Evolutionary conservation across 345 rosid genomes (phyloP), one percentile per base, ranked within the genome.

Genomic region (Adansonia digitata): DNA sequence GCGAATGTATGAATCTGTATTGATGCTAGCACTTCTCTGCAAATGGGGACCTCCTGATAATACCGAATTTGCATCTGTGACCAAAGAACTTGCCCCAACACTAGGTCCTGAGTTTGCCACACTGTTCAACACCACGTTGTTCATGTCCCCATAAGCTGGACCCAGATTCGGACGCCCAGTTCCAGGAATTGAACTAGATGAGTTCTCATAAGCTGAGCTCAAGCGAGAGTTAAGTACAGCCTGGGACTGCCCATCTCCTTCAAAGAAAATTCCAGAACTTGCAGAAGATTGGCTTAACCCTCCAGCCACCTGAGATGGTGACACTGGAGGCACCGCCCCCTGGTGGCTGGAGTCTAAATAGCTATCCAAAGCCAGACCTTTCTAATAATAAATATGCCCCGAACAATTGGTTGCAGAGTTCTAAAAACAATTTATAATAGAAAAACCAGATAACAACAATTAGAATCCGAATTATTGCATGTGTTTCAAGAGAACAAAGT

Each of bases 21-120:
- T 95, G 81, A 92, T 85, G 85, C 99, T 94, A 13, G 96, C 94
- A 78, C 99, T 95, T 75, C 98, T 90, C 88, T 91, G 97, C 86
- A 95, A 84, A 77, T 86, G 88, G 43, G 94, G 92, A 69, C 98
- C 97, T 12, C 93, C 92, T 31, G 98, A 94, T 69, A 92, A 87
- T 0, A 89, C 94, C 5, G 99, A 95, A 81, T 95, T 95, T 71
- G 96, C 99, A 89, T 95, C 97, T 37, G 99, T 93, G 57, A 93
- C 91, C 82, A 95, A 77, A 9, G 98, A 93, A 80, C 99, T 93
- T 18, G 99, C 99, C 72, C 93, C 97, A 53, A 90, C 90, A 82
- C 97, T 92, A 14, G 94, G 94, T 77, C 92, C 99, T 8, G 98
- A 90, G 75, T 91, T 92, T 48, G 93, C 92, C 68, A 87, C 94